Evolutionary conservation across 148 eudicot genomes (phyloP), one percentile per base, ranked within the genome.

Genomic region (Vaccinium darrowii): DNA sequence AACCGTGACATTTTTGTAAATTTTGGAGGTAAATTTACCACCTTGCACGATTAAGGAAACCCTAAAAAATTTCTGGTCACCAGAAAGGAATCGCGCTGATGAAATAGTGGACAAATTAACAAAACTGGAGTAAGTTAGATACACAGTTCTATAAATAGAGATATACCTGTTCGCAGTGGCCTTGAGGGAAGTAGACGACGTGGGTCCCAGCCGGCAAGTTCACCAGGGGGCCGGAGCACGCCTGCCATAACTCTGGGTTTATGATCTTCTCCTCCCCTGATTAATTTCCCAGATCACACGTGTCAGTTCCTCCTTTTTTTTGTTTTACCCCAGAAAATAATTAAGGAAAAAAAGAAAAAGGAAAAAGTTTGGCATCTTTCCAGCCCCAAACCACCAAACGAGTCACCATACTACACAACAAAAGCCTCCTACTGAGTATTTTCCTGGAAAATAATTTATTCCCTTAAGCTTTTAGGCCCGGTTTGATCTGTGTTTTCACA

Each of bases 141-240:
- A 36, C 15, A 11, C 49, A 51, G 65, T 19, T 25, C 5, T 53
- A 33, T 19, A 21, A 2, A 19, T 33, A 69, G 5, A 81, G 1
- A 81, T 36, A 30, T 3, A 83, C 99, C 97, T 96, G 99, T 81
- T 96, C 99, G 87, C 97, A 92, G 88, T 96, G 99, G 77, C 99
- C 99, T 89, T 96, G 99, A 4, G 99, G 99, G 85, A 96, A 96
- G 89, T 96, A 96, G 78, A 96, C 95, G 21, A 96, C 97, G 88
- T 94, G 98, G 92, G 95, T 96, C 89, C 99, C 97, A 86, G 97
- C 95, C 1, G 92, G 99, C 88, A 96, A 87, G 90, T 92, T 93
- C 19, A 93, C 97, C 88, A 96, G 91, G 76, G 98, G 99, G 2
- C 99, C 99, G 87, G 99, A 95, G 87, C 99, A 96, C 57, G 98